Conservation (phyloP, 2,329 filamentous ascomycete species). For the Fusarium sp. region DNA sequence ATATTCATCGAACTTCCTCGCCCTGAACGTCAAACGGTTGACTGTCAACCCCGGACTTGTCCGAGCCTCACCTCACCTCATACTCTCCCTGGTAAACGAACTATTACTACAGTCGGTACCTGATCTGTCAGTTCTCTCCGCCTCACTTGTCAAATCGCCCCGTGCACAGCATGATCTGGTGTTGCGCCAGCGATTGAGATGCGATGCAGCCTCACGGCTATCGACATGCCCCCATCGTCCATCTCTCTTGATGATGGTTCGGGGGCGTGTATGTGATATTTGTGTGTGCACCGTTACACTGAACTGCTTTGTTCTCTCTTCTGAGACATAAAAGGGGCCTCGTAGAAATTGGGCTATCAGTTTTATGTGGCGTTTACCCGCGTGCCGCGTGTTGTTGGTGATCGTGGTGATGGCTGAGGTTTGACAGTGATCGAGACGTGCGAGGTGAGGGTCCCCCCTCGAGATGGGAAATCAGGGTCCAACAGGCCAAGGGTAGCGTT, state of each 20-base stretch:
- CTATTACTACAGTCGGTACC: too few species aligned
- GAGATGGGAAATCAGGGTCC: slow-evolving; percentile 32
- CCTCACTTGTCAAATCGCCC: slow-evolving; percentile 14
- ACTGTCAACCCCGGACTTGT: slow-evolving; percentile 1
- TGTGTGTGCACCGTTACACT: slow-evolving; percentile 19
- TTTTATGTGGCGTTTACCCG: background rate
- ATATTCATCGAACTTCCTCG: slow-evolving; percentile 16
- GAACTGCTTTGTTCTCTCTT: slow-evolving; percentile 1
- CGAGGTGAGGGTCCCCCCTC: background rate
- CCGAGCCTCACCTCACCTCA: slow-evolving; percentile 22
- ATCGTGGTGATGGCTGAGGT: slow-evolving; percentile 14
- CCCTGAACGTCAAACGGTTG: slow-evolving; percentile 10
- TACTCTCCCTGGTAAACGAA: background rate
- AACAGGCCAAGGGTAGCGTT: slow-evolving; percentile 1
- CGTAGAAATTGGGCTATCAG: background rate
- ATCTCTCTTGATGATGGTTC: background rate
- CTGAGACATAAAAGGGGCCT: slow-evolving; percentile 20
- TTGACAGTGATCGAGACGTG: slow-evolving; percentile 18
- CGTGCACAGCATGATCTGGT: slow-evolving; percentile 29
- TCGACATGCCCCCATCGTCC: slow-evolving; percentile 15
- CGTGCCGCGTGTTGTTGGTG: slow-evolving; percentile 7
- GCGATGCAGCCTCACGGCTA: slow-evolving; percentile 32
- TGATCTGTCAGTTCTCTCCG: slow-evolving; percentile 5
- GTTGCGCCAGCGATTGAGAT: slow-evolving; percentile 35
- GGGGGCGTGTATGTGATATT: slow-evolving; percentile 23